These are phyloP conservation scores for Pseudisothecium myosuroides DNA, from an alignment of 225 moss, liverwort and hornwort genomes.

Conservation along the genomic window DNA sequence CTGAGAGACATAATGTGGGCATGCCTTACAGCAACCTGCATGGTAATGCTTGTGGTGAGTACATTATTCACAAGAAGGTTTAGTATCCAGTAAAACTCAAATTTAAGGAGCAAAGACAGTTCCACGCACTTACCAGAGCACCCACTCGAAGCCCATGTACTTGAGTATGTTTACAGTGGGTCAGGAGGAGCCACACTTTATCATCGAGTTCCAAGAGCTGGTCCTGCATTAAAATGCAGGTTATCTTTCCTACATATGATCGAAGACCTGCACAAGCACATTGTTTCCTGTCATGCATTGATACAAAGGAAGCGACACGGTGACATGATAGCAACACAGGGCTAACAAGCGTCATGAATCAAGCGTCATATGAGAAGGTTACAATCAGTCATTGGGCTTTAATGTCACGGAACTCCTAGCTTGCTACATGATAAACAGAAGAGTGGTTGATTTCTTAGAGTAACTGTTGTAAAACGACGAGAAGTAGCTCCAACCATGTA, in stretches of 20 bases:
- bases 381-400: background rate
- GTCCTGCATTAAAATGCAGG: slow-evolving; percentile 37
- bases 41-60: background rate
- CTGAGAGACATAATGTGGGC: slow-evolving; percentile 45
- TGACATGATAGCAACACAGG: background rate
- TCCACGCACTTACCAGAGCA: slow-evolving; percentile 46
- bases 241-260: slow-evolving; percentile 66
- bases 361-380: background rate
- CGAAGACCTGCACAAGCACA: slow-evolving; percentile 21
- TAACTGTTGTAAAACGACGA: background rate
- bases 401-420: background rate
- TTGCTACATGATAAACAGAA: background rate
- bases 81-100: background rate
- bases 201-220: slow-evolving; percentile 66
- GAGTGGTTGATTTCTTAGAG: background rate
- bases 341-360: background rate
- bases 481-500: background rate
- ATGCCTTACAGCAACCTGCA: slow-evolving; percentile 57
- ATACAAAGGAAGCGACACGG: background rate
- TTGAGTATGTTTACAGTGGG: slow-evolving; percentile 38
- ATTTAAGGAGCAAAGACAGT: background rate
- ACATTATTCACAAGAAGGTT: background rate
- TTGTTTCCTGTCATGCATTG: background rate
- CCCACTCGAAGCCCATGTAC: slow-evolving; percentile 71
- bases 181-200: slow-evolving; percentile 73